Base-by-base conservation (phyloP, 2,329 filamentous ascomycete genomes). In the Chalaropsis ovoidea region DNA sequence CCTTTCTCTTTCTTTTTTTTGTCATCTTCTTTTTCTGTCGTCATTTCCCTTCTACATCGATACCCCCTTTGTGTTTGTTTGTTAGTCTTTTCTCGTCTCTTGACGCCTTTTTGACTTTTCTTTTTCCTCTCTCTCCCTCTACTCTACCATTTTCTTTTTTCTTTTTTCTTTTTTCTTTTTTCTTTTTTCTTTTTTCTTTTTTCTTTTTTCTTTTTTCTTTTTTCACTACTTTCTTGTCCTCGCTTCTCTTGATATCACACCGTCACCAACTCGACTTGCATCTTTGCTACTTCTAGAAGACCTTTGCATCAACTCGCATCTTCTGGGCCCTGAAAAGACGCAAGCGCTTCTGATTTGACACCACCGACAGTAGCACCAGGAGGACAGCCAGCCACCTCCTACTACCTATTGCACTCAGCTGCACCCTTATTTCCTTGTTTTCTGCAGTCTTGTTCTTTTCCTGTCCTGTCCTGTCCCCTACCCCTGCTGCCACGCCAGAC, bases 211-310 rank as follows among this genome's bases (percentile, higher is more conserved):
- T 15, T 22, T 60, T 31, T 41, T 45, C 15, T 13, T n/a, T n/a
- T n/a, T n/a, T n/a, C n/a, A n/a, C n/a, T n/a, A n/a, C n/a, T n/a
- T n/a, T n/a, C n/a, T n/a, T n/a, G n/a, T 45, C 39, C 45, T 65
- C 19, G 31, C 31, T 35, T 61, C 27, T 24, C n/a, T n/a, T 56
- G 27, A 31, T 35, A 60, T 43, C 41, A 11, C n/a, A 17, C 52
- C 19, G 13, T 31, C 27, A 31, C n/a, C 15, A 35, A 41, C 61
- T 49, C 45, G 11, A 41, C 27, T 58, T 64, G 54, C 49, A 64
- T 60, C 43, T 41, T 60, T 63, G 42, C 60, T 61, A 45, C 41
- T 62, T 63, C 60, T 63, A 62, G 63, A 65, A 65, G 49, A 22
- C 58, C 41, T 58, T 62, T 41, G 27, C 19, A n/a, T n/a, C 52